Evolutionary conservation across 1,284 basidiomycete genomes (phyloP).

Genomic region (Rhizoctonia solani): DNA sequence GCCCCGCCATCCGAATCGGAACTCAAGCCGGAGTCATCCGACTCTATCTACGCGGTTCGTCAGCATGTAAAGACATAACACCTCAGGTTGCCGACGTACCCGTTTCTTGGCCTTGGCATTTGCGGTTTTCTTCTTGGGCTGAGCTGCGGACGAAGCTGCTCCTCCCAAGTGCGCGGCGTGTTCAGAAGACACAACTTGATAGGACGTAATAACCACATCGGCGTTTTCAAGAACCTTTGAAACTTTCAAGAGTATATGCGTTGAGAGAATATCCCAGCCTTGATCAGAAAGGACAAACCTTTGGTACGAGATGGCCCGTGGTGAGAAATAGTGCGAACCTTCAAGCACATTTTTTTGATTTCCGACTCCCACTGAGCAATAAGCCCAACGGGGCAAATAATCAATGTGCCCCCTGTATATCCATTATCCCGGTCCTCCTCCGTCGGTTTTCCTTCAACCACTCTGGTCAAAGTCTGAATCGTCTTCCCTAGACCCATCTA

Average conservation of each 20-base stretch:
- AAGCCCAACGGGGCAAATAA: conserved; percentile 81
- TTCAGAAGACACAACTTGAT: conserved; percentile 78
- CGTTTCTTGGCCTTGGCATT: conserved; percentile 45
- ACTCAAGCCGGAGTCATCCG: conserved; percentile 30
- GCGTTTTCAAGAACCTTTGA: conserved; percentile 60
- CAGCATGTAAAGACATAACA: conserved; percentile 48
- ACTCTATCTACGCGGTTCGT: conserved; percentile 46
- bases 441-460: conserved; percentile 73
- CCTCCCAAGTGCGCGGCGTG: conserved; percentile 55
- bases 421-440: conserved; percentile 73
- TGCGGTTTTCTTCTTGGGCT: conserved; percentile 50
- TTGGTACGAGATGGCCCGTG: conserved; percentile 76
- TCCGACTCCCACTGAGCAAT: conserved; percentile 93
- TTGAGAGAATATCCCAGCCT: not conserved
- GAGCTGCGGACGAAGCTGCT: conserved; percentile 47
- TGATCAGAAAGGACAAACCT: conserved; percentile 50
- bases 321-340: conserved; percentile 75
- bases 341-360: conserved; percentile 74
- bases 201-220: conserved; percentile 84
- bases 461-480: conserved; percentile 85
- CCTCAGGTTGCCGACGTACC: conserved; percentile 48
- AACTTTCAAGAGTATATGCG: conserved; percentile 50
- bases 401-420: conserved; percentile 53
- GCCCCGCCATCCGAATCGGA: conserved; percentile 34
- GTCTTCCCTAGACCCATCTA: conserved; percentile 78